Base-by-base conservation (phyloP, 441 rosid species). In the Biscutella auriculata region DNA sequence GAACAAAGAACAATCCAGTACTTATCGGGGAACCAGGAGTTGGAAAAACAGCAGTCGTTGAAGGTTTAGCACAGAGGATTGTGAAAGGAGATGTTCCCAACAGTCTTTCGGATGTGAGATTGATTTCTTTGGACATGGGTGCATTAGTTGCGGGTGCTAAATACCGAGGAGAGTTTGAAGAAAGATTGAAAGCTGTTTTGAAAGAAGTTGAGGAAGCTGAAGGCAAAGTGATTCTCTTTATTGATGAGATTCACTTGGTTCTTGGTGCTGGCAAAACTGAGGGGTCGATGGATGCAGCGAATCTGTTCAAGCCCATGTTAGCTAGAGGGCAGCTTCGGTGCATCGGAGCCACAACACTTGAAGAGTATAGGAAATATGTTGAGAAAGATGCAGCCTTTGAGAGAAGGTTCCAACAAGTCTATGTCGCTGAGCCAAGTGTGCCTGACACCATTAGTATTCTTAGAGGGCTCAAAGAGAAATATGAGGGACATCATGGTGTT, bases 41-140 rank as follows among this genome's bases (percentile, higher is more conserved):
- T 43, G 98, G 98, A 32, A 92, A 92, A 82, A 88, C 98, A 57
- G 98, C 98, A 48, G 84, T 92, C 33, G 86, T 97, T 16, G 97
- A 92, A 74, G 98, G 98, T 97, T 92, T 94, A 66, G 97, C 99
- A 63, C 99, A 90, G 76, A 82, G 99, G 76, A 90, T 90, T 74
- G 96, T 90, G 62, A 82, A 82, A 74, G 96, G 99, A 45, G 99
- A 94, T 73, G 99, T 94, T 19, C 99, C 99, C 32, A 37, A 26
- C 25, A 14, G 0, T 46, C 11, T 6, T 27, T 21, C 19, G 52
- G 0, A 33, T 15, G 58, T 23, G 76, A 92, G 98, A n/a, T 72
- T 92, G 46, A 88, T 92, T 72, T 92, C 98, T 19, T 94, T 92
- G 19, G 98, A 92, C 64, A 88, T 92, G 98, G 98, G 98, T 28